Base-by-base conservation (phyloP, 306 rosid genomes). In the Quercus robur region DNA sequence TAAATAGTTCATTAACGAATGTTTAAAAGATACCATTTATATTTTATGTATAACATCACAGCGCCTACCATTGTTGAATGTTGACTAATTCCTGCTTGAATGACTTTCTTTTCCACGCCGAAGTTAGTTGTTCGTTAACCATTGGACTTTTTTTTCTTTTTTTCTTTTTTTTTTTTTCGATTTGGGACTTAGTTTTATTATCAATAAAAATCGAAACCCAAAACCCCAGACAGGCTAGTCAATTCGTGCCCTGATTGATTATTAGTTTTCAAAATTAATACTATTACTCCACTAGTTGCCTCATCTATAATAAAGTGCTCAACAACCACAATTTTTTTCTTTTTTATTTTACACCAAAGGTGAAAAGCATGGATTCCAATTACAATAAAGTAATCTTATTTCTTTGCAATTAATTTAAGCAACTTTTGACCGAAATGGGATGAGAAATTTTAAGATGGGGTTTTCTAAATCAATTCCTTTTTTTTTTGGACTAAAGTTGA, bases 41-140 rank as follows among this genome's bases (percentile, higher is more conserved):
- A 46, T 51, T 56, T 54, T 0, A 5, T 3, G 73, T 61, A 78
- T 69, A 76, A 77, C 69, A 73, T 56, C 71, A 52, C 77, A 5
- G 81, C 81, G 84, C 82, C 90, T 79, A 63, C 75, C 78, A 81
- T 83, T 86, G 80, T 89, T 89, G 91, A 89, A 91, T 75, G 8
- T 59, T 63, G n/a, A 9, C 71, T 8, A 33, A 20, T n/a, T 30
- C 69, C 59, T 14, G 67, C 21, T 74, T 12, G 5, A 12, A 7
- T 62, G 71, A 23, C 52, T 25, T 80, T 49, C 66, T 56, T 30
- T 72, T 4, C 18, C 31, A n/a, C 52, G 31, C 56, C 71, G 8
- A 75, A 68, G 74, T 74, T 84, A 56, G 82, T 63, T 75, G 81
- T 63, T 75, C 73, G 85, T 85, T 77, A 79, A 68, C 56, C 73